Evolutionary conservation across 345 rosid species (phyloP).

Genomic region (Populus pruinosa): DNA sequence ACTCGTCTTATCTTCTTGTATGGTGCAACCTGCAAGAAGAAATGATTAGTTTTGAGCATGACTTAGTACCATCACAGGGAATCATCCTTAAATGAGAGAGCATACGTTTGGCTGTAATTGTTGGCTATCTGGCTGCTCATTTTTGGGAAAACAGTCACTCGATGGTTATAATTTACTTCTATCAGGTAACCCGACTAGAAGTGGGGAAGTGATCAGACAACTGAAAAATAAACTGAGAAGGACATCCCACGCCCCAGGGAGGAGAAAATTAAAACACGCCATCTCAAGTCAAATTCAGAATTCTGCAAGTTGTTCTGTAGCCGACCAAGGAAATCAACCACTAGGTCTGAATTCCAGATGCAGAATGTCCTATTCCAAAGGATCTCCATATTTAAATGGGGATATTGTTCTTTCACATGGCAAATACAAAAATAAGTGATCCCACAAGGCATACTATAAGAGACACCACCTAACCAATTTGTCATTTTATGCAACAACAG

Average conservation of each 20-base stretch:
- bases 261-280: not conserved
- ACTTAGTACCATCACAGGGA: not conserved
- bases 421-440: not conserved
- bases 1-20: slow-evolving; percentile 81
- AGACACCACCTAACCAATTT: not conserved
- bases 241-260: not conserved
- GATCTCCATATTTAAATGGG: not conserved
- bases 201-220: not conserved
- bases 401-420: not conserved
- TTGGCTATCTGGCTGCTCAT: too few relatives aligned
- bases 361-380: not conserved
- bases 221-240: not conserved
- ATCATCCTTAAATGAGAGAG: too few relatives aligned
- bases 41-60: not conserved
- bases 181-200: not conserved
- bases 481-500: not conserved
- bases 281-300: not conserved
- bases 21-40: slow-evolving; percentile 69
- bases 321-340: not conserved
- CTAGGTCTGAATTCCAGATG: not conserved
- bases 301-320: not conserved
- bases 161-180: not conserved
- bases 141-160: not conserved
- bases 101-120: not conserved
- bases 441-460: not conserved